A percentile compares a stretch with the other conserved stretches of the same genome.
Evolutionary conservation across 352 stramenopile genomes (phyloP).

Genomic region (Plasmopara halstedii): DNA sequence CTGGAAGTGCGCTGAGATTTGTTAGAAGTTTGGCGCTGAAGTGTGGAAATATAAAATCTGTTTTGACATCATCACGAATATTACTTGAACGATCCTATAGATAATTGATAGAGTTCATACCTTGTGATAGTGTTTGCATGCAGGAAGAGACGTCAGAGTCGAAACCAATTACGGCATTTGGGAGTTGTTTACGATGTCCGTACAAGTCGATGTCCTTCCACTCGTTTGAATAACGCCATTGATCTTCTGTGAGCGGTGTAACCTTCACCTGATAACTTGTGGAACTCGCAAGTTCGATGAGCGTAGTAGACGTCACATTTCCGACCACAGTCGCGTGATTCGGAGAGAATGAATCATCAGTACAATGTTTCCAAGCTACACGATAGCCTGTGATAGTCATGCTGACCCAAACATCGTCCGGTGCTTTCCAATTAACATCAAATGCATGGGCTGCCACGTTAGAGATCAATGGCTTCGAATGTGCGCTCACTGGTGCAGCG

Average conservation of each 20-base stretch:
- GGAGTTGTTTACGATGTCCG: constrained; percentile 42
- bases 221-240: constrained; percentile 11
- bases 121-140: constrained; percentile 39
- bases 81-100: too few species aligned
- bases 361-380: constrained; percentile 47
- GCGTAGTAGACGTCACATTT: constrained; percentile 89
- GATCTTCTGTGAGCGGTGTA: constrained; percentile 69
- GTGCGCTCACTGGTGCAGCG: constrained; percentile 28
- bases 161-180: constrained; percentile 43
- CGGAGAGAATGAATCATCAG: constrained; percentile 20
- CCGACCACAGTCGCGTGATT: constrained; percentile 47
- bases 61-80: background rate
- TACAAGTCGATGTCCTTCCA: constrained; percentile 85
- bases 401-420: constrained; percentile 50
- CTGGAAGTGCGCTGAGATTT: constrained; percentile 50
- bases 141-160: constrained; percentile 37
- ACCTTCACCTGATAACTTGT: constrained; percentile 77
- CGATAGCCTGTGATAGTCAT: constrained; percentile 83
- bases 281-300: constrained; percentile 49
- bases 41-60: constrained; percentile 70
- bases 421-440: constrained; percentile 76
- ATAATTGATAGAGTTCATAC: constrained; percentile 19
- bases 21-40: constrained; percentile 73
- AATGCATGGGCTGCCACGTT: constrained; percentile 75
- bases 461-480: constrained; percentile 32